Conservation (phyloP, 805 yeast genomes). For the Cyberlindnera nakhonratchasimensis region DNA sequence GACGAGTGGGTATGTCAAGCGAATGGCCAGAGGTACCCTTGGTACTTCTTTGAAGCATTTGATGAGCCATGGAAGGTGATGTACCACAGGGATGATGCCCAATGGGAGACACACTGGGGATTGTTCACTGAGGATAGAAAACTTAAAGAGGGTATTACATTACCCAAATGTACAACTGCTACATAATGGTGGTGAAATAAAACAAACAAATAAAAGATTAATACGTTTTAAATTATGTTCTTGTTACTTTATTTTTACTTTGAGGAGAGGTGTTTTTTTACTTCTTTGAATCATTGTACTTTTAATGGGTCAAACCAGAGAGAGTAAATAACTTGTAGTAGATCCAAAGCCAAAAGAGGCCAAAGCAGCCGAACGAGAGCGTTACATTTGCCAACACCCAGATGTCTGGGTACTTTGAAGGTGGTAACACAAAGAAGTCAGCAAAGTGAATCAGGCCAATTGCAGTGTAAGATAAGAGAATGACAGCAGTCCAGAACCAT, state of each 20-base stretch:
- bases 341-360: conserved; percentile 79
- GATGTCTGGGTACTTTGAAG: conserved; percentile 69
- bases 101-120: conserved; percentile 77
- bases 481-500: conserved; percentile 47
- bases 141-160: conserved; percentile 39
- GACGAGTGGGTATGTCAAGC: conserved; percentile 50
- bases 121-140: conserved; percentile 47
- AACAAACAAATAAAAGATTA: not conserved
- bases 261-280: not conserved
- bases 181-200: too few species aligned
- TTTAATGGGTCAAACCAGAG: conserved; percentile 29
- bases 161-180: conserved; percentile 32
- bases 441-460: conserved; percentile 49
- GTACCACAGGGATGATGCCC: conserved; percentile 43
- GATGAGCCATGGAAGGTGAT: conserved; percentile 69
- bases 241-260: too few species aligned
- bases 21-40: conserved; percentile 36
- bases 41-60: conserved; percentile 67
- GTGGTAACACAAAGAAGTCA: conserved; percentile 52
- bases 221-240: not conserved
- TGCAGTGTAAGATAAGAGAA: conserved; percentile 49
- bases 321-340: conserved; percentile 45
- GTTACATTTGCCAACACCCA: conserved; percentile 78
- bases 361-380: conserved; percentile 72
- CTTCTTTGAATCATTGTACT: too few species aligned